Percentiles rank a stretch among this genome's conserved stretches.
Evolutionary conservation across 2,329 filamentous ascomycete species (phyloP).

Genomic region (Penicillium freii): DNA sequence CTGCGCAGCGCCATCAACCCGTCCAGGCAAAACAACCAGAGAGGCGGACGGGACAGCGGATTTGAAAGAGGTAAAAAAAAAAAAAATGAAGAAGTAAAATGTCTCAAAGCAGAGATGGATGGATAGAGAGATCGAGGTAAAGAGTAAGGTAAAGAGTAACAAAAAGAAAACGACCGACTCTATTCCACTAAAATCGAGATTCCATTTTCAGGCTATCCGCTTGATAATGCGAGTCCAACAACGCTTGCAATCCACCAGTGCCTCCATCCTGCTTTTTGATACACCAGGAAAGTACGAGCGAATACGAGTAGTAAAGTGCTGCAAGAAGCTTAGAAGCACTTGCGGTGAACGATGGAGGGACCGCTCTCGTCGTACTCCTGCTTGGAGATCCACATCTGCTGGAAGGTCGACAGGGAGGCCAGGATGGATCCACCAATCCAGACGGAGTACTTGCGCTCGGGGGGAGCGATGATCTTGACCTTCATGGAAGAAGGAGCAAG

Average conservation of each 20-base stretch:
- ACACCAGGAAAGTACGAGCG: conserved; percentile 43
- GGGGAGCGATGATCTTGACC: conserved; percentile 99
- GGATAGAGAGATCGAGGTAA: conserved; percentile 14
- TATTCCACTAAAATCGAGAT: conserved; percentile 43
- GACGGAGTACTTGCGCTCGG: conserved; percentile 99
- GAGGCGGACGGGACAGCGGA: neutral
- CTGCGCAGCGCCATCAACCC: conserved; percentile 4
- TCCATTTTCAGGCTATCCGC: conserved; percentile 42
- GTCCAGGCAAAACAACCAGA: neutral
- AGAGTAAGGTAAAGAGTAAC: conserved; percentile 19
- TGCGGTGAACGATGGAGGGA: conserved; percentile 99
- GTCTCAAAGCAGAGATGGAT: conserved; percentile 13
- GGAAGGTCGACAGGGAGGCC: conserved; percentile 99
- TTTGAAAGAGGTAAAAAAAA: conserved; percentile 5
- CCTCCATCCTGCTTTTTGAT: conserved; percentile 43
- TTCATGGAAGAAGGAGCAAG: conserved; percentile 99
- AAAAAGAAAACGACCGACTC: conserved; percentile 35
- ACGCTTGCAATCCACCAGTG: conserved; percentile 38
- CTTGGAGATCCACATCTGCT: conserved; percentile 99
- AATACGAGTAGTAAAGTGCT: conserved; percentile 35
- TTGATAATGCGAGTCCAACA: conserved; percentile 42
- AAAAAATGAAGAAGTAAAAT: conserved; percentile 11
- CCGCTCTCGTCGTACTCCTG: conserved; percentile 99
- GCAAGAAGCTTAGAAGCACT: conserved; percentile 87
- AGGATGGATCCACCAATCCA: conserved; percentile 99